These are phyloP conservation scores for Tanacetum coccineum DNA, from an alignment of 129 eudicot genomes.

Conservation along the genomic window DNA sequence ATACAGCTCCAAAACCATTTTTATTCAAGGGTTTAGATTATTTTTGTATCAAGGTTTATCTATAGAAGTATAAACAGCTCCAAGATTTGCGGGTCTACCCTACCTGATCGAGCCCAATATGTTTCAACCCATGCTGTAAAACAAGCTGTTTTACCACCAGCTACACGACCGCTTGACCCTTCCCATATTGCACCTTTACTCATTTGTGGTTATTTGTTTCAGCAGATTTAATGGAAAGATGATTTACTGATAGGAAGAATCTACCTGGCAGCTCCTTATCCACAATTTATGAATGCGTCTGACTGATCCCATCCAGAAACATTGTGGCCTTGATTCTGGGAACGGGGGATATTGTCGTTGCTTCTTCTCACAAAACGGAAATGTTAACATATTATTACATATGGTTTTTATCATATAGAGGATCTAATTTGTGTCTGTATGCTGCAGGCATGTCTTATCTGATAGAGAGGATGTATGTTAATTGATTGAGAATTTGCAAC, in stretches of 20 bases:
- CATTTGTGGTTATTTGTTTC: not conserved
- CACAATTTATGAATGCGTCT: not conserved
- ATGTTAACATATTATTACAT: constrained; percentile 18
- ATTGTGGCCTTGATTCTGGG: constrained; percentile 4
- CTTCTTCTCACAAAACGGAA: not conserved
- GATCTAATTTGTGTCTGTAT: not conserved
- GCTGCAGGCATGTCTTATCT: constrained; percentile 2
- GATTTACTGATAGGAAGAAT: not conserved
- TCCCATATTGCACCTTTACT: no score
- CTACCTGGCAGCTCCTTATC: not conserved
- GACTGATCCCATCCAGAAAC: not conserved
- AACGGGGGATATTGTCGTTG: constrained; percentile 8
- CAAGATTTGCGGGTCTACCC: no score
- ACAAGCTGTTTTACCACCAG: no score
- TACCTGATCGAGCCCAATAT: no score
- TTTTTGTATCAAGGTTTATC: no score
- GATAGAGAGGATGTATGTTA: not conserved
- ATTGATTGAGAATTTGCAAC: not conserved
- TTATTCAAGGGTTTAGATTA: no score
- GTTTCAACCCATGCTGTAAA: no score
- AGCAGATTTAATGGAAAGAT: constrained; percentile 14
- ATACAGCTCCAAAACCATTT: no score
- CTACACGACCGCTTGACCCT: no score
- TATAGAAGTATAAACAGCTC: no score
- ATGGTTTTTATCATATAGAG: not conserved